phyloP scores from a whole-genome alignment of 164 flowering plant genomes.

The Malania oleifera region DNA sequence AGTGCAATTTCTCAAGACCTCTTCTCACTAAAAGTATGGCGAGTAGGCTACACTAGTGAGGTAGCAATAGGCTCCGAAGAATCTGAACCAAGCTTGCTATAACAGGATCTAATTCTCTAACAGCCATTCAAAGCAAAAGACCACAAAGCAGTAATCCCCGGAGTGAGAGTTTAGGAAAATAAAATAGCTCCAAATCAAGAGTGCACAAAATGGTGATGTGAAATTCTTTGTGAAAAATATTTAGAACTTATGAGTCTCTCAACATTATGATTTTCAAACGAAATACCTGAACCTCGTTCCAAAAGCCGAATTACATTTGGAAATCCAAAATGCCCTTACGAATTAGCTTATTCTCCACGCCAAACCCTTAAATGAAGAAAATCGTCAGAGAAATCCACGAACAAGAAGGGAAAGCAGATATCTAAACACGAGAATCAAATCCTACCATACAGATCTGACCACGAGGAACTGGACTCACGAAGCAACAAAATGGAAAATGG shows the following conservation, averaged over 20 bases:
- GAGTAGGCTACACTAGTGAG: slow-evolving; percentile 51
- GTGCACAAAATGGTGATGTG: slow-evolving; percentile 69
- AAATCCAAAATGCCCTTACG: too few species aligned
- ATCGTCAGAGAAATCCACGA: too few species aligned
- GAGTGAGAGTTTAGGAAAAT: slow-evolving; percentile 78
- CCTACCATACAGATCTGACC: too few species aligned
- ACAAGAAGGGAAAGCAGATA: too few species aligned
- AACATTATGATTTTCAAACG: slow-evolving; percentile 62
- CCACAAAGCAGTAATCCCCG: slow-evolving; percentile 74
- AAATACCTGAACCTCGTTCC: too few species aligned
- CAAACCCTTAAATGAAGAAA: too few species aligned
- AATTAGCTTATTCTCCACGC: too few species aligned
- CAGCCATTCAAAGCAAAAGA: slow-evolving; percentile 60
- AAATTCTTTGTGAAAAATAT: slow-evolving; percentile 62
- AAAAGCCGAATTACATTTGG: too few species aligned
- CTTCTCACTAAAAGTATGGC: slow-evolving; percentile 82
- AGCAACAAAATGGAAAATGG: too few species aligned
- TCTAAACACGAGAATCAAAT: too few species aligned
- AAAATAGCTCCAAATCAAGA: slow-evolving; percentile 73
- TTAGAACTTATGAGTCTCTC: slow-evolving; percentile 44
- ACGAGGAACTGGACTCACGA: too few species aligned
- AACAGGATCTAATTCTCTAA: slow-evolving; percentile 55
- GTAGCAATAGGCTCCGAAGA: slow-evolving; percentile 39
- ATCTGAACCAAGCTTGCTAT: slow-evolving; percentile 55
- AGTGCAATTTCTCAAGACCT: slow-evolving; percentile 91